Percentiles rank a stretch among this genome's conserved stretches.
Evolutionary conservation across 305 asterid species (phyloP).

Genomic region (Solanum hybrid): DNA sequence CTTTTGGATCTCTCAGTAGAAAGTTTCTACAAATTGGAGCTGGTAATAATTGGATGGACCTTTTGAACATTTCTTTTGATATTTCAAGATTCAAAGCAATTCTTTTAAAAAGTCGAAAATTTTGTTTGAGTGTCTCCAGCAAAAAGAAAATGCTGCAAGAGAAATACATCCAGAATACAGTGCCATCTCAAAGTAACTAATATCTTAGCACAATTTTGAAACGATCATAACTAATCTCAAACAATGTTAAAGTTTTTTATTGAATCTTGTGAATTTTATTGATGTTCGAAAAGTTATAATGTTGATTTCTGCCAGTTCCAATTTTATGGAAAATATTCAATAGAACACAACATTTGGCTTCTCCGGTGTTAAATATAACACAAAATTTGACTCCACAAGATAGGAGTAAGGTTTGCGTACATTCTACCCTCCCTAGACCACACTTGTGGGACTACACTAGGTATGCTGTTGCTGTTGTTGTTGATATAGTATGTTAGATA

Average conservation of each 20-base stretch:
- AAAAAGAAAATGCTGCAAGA: background rate
- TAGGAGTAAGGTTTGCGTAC: background rate
- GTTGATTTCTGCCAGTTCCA: background rate
- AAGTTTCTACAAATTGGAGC: background rate
- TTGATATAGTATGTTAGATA: background rate
- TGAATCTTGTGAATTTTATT: background rate
- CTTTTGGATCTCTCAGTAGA: background rate
- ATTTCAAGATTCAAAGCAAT: background rate
- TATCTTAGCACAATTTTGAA: background rate
- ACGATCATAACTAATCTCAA: background rate
- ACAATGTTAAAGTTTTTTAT: background rate
- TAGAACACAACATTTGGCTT: background rate
- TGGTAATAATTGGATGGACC: background rate
- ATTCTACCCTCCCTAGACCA: background rate
- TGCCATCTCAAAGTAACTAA: background rate
- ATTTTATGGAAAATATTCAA: background rate
- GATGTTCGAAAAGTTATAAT: background rate
- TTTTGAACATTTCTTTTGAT: background rate
- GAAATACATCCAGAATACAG: background rate
- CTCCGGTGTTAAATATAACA: background rate
- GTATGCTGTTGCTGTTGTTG: background rate
- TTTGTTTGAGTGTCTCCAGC: background rate
- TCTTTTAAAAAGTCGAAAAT: background rate
- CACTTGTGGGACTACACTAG: background rate
- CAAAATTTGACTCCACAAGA: background rate